These are phyloP conservation scores for Fusarium nelsonii DNA, from an alignment of 2,329 filamentous ascomycete genomes.

Conservation along the genomic window DNA sequence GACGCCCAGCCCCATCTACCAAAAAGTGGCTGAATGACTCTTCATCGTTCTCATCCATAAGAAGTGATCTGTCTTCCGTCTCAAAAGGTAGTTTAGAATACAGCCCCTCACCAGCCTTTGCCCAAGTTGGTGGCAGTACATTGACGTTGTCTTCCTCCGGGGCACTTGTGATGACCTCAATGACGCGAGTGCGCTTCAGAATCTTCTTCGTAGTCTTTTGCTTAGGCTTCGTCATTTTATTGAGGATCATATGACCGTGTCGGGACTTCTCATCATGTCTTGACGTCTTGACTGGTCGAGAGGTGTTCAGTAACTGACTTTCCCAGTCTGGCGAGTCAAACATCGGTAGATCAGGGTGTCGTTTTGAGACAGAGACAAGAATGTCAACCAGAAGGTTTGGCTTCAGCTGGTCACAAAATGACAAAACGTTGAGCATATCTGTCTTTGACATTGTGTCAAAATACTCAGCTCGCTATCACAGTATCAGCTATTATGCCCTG, in stretches of 20 bases:
- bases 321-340: conserved; percentile 59
- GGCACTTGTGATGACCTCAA: conserved; percentile 47
- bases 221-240: conserved; percentile 48
- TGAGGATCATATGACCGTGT: conserved; percentile 49
- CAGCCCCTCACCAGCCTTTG: conserved; percentile 55
- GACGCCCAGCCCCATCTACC: conserved; percentile 55
- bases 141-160: conserved; percentile 50
- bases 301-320: conserved; percentile 30
- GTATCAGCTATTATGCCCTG: background rate
- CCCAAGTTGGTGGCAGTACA: conserved; percentile 56
- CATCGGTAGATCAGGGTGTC: conserved; percentile 58
- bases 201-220: conserved; percentile 53
- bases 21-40: conserved; percentile 60
- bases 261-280: conserved; percentile 45
- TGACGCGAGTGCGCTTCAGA: conserved; percentile 48
- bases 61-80: conserved; percentile 53
- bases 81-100: conserved; percentile 56
- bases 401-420: conserved; percentile 57
- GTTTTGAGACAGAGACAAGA: conserved; percentile 58
- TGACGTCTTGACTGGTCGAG: conserved; percentile 24
- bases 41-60: conserved; percentile 57
- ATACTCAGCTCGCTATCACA: conserved; percentile 55
- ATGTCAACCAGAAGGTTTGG: conserved; percentile 58
- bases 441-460: conserved; percentile 54
- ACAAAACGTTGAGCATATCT: conserved; percentile 57